Base-by-base conservation (phyloP, 2,329 filamentous ascomycete species). In the Dactylonectria macrodidyma region DNA sequence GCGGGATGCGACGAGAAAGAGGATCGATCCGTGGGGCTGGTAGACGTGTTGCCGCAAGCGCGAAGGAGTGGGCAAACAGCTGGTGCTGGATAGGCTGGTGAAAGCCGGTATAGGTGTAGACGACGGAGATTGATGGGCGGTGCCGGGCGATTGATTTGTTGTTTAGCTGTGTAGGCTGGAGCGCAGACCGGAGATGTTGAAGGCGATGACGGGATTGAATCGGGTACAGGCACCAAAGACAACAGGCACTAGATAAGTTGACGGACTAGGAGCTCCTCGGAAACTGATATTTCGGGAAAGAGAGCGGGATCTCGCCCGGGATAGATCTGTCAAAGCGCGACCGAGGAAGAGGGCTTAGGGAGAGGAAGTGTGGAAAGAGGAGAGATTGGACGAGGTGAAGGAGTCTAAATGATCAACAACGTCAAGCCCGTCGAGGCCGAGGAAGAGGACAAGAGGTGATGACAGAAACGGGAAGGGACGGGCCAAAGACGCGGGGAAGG, bases 101-200 rank as follows among this genome's bases (percentile, higher is more conserved):
- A 44, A 33, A 58, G 34, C 47, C 54, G 54, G 14, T n/a, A 50
- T 38, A 30, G 58, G 57, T 64, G 57, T 57, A 55, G 44, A 54
- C 30, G 50, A 59, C 65, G 63, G 62, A 71, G 56, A 71, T 67
- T 66, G 67, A 73, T 62, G 58, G 65, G 34, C 67, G 60, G 71
- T 58, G 34, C 38, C 41, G 54, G 56, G 47, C 46, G 61, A 60
- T 52, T 51, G 46, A 46, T 7, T 22, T 36, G 24, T 22, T 22
- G 22, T 44, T 24, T n/a, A 44, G 41, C 41, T 44, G 34, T 22
- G 52, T 24, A n/a, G 33, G 33, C 19, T 26, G 59, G 19, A 47
- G 26, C 46, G 41, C 30, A n/a, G 24, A 19, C 59, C 52, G 46
- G 59, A 62, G 61, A 62, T 58, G 11, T 46, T 38, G 33, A 19